Evolutionary conservation across 2,329 filamentous ascomycete genomes (phyloP), one percentile per base, ranked within the genome.

Genomic region (Cladophialophora yegresii): DNA sequence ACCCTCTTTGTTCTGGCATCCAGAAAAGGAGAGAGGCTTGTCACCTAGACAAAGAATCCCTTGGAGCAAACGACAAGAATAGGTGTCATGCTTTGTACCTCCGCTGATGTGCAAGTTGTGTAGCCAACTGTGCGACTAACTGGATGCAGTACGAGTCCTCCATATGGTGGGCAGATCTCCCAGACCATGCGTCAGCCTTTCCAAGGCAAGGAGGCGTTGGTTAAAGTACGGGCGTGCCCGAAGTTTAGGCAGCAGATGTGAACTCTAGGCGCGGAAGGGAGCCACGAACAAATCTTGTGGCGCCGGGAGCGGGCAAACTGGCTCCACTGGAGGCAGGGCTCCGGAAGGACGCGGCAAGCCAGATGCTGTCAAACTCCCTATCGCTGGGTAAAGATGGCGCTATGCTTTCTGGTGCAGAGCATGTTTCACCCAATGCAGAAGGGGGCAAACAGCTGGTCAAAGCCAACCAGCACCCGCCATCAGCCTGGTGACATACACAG

Each of bases 191-290:
- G 16, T 43, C 36, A 43, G 16, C 36, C 36, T 43, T 4, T 16
- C 36, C 36, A 43, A 36, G 8, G 36, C 36, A 43, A 43, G 36
- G 36, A 7, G 36, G n/a, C 36, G 16, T 43, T 13, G 55, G 55
- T 30, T 23, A 43, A 28, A 51, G 47, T 51, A 26, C 57, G 57
- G 45, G 55, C 55, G 28, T 49, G 57, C 57, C 57, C 57, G 57
- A 51, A 36, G 47, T 51, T 51, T 20, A 23, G 22, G 23, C 33
- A 45, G 36, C 16, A 28, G 55, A 32, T 58, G 40, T 40, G 23
- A 23, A 13, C 13, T 32, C 6, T 49, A 22, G 55, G 56, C 45
- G 45, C 30, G 12, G 20, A 22, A n/a, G 22, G 32, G 13, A n/a
- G 30, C 20, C 30, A 51, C 5, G 20, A 22, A 40, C 9, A 22